Conservation (phyloP, 2,329 filamentous ascomycete genomes). For the Fusarium zealandicum region DNA sequence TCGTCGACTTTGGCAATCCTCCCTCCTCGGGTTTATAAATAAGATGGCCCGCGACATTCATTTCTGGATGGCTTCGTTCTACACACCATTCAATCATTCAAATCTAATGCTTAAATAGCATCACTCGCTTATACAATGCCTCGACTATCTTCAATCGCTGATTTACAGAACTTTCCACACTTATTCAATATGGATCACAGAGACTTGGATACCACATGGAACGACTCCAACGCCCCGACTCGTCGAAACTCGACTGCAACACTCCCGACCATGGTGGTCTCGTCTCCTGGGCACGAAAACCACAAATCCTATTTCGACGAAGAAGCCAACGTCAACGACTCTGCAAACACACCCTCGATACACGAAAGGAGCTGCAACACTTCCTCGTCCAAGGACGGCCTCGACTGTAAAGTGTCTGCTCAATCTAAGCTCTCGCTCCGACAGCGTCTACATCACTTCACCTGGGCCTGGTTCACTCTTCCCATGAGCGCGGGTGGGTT, state of each 20-base stretch:
- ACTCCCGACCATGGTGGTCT: constrained; percentile 6
- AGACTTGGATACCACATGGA: constrained; percentile 35
- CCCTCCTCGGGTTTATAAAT: constrained; percentile 19
- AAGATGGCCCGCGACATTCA: constrained; percentile 1
- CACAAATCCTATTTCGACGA: constrained; percentile 18
- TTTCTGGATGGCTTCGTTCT: constrained; percentile 1
- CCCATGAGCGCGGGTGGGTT: constrained; percentile 79
- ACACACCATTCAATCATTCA: not conserved
- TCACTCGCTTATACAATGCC: constrained; percentile 3
- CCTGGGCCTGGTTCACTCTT: constrained; percentile 76
- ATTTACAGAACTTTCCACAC: not conserved
- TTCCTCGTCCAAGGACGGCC: not conserved
- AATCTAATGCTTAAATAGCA: constrained; percentile 8
- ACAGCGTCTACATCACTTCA: constrained; percentile 64
- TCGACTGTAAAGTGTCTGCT: constrained; percentile 30
- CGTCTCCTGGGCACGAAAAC: constrained; percentile 16
- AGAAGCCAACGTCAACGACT: not conserved
- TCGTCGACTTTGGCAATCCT: not conserved
- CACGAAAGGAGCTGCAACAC: constrained; percentile 20
- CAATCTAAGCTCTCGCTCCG: constrained; percentile 49
- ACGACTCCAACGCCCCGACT: constrained; percentile 38
- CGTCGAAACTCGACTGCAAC: constrained; percentile 36
- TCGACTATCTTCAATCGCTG: not conserved
- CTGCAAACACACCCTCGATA: constrained; percentile 6
- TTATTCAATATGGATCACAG: constrained; percentile 28